These are phyloP conservation scores for Tulasnella sp. DNA, from an alignment of 768 basidiomycete genomes.

Conservation along the genomic window DNA sequence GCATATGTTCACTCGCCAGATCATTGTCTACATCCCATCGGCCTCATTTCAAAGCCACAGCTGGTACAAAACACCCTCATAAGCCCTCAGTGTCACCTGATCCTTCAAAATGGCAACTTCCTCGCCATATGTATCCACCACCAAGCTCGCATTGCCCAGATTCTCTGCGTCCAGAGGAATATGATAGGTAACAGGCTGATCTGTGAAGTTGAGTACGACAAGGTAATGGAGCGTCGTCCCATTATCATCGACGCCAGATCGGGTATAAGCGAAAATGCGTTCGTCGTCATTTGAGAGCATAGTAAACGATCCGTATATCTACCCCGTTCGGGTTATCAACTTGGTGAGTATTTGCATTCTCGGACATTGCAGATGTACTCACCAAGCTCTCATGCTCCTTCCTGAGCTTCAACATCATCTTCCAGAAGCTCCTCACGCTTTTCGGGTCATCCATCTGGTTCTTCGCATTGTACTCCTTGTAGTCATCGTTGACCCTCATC, in stretches of 20 bases:
- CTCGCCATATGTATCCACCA: no score
- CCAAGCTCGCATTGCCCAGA: no score
- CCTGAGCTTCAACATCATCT: constrained; percentile 41
- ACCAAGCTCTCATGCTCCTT: constrained; percentile 48
- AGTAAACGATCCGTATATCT: constrained; percentile 55
- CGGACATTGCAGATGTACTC: constrained; percentile 19
- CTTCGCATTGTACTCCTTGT: constrained; percentile 44
- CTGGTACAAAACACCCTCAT: no score
- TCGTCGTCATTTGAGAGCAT: constrained; percentile 39
- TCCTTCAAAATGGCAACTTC: no score
- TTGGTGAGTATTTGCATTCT: background rate
- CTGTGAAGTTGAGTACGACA: background rate
- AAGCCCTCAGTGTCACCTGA: no score
- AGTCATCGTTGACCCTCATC: constrained; percentile 69
- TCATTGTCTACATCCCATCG: no score
- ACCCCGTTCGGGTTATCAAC: background rate
- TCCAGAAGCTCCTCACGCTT: constrained; percentile 57
- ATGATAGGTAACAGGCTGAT: no score
- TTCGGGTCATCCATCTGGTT: constrained; percentile 36
- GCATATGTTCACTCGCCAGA: no score
- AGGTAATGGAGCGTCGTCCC: constrained; percentile 29
- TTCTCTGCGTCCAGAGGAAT: no score
- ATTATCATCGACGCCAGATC: constrained; percentile 28
- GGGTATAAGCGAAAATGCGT: constrained; percentile 45
- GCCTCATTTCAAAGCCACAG: no score